Conservation (phyloP, 106 monocot species). For the Dioscorea dumetorum region DNA sequence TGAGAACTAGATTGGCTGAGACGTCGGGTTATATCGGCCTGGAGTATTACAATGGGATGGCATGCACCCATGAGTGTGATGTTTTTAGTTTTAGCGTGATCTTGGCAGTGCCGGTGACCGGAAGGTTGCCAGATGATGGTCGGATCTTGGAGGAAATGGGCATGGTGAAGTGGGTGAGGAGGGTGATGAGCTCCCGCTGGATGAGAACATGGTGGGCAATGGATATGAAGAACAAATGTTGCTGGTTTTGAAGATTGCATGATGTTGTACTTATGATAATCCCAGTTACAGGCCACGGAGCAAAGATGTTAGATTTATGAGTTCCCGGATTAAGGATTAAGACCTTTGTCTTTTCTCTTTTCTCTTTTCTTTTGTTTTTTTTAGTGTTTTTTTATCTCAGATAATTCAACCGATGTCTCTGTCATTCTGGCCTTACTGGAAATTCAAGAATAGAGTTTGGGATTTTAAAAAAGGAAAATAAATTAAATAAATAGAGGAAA, state of each 20-base stretch:
- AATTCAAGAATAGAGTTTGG: too few relatives aligned
- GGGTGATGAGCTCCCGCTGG: slow-evolving; percentile 2
- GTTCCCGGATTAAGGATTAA: slow-evolving; percentile 20
- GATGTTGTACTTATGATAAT: slow-evolving; percentile 38
- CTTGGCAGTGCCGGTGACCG: slow-evolving; percentile 30
- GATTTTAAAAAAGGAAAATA: too few relatives aligned
- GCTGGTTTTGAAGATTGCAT: slow-evolving; percentile 40
- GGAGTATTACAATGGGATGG: slow-evolving; percentile 30
- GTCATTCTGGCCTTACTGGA: too few relatives aligned
- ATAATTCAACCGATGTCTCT: too few relatives aligned
- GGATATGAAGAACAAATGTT: slow-evolving; percentile 47
- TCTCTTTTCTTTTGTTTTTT: too few relatives aligned
- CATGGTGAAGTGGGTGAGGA: slow-evolving; percentile 32
- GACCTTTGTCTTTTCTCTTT: too few relatives aligned
- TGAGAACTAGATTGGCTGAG: slow-evolving; percentile 21
- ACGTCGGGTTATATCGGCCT: slow-evolving; percentile 55
- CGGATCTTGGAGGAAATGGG: slow-evolving; percentile 27
- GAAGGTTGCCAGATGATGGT: slow-evolving; percentile 24
- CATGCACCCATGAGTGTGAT: slow-evolving; percentile 38
- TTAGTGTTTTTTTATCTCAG: too few relatives aligned
- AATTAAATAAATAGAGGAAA: too few relatives aligned
- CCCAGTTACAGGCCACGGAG: slow-evolving; percentile 30
- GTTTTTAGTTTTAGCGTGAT: slow-evolving; percentile 44
- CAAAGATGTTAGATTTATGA: slow-evolving; percentile 35
- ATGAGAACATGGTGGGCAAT: slow-evolving; percentile 14